Evolutionary conservation across 108 stramenopile genomes (phyloP), one percentile per base, ranked within the genome.

Genomic region (Aureococcus anophagefferens): DNA sequence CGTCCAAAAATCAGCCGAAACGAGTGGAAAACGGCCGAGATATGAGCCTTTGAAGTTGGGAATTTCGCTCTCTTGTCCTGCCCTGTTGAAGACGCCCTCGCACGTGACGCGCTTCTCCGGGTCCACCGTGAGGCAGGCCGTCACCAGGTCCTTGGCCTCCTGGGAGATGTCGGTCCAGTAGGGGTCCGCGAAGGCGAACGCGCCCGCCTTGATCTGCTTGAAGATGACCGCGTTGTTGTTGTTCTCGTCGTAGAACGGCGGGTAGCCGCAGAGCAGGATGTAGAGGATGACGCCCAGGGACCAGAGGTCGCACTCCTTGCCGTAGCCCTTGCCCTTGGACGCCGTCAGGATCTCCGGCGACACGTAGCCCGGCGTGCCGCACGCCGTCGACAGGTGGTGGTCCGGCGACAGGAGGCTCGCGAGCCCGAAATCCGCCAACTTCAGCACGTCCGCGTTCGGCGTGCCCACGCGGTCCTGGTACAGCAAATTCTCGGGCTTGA

Each of bases 341-440:
- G 51, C 17, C 51, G 46, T 35, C 30, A 89, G 46, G 62, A 87
- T 86, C 65, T 88, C 87, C 0, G 88, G 86, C 21, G 82, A 80
- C 17, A 86, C 83, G 64, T 86, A 85, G 70, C 80, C 88, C 30
- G 81, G 74, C 4, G 89, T 89, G 3, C 89, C 89, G 67, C 76
- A 72, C 44, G 77, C 30, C 31, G 66, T 45, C 15, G 40, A 37
- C 51, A 64, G 67, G 1, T 40, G 68, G 17, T 7, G 1, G 21
- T 71, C 70, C 35, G n/a, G 31, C 16, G 33, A 33, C n/a, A 11
- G 11, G 33, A 59, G 14, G 21, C 7, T 9, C 0, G 94, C 92
- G 74, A 95, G 91, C 0, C 94, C 94, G 76, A 95, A 95, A 81
- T 95, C 94, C 25, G 90, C 89, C 67, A 95, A 44, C 51, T 91